Evolutionary conservation across 192 early-diverging fungal species (phyloP).

Genomic region (Entomortierella beljakovae): DNA sequence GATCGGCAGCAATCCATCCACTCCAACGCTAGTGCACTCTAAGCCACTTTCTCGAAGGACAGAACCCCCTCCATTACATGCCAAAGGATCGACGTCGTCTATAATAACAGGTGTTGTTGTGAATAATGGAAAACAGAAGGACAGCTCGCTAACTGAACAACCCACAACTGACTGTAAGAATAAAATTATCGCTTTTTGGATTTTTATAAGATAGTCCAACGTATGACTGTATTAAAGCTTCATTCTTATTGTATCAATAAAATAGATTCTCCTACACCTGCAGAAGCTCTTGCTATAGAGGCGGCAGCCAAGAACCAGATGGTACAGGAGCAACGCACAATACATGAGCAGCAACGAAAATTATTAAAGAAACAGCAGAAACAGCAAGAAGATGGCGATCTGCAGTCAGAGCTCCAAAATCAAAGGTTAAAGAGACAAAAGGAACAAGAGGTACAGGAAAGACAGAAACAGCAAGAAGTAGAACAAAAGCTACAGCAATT

Average conservation of each 20-base stretch:
- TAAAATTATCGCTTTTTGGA: too few species aligned
- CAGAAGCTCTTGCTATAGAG: conserved; percentile 45
- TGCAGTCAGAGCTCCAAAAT: conserved; percentile 10
- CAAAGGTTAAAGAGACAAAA: conserved; percentile 36
- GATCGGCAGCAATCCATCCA: conserved; percentile 52
- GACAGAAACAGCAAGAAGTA: conserved; percentile 22
- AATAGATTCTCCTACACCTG: conserved; percentile 43
- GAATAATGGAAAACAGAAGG: conserved; percentile 42
- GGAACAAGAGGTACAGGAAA: conserved; percentile 28
- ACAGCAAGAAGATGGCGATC: conserved; percentile 28
- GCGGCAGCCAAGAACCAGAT: conserved; percentile 48
- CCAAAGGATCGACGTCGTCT: conserved; percentile 45
- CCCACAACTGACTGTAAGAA: conserved; percentile 37
- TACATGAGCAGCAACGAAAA: conserved; percentile 35
- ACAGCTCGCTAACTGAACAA: not conserved
- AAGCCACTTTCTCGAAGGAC: conserved; percentile 24
- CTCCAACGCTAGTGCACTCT: conserved; percentile 32
- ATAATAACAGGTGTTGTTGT: conserved; percentile 51
- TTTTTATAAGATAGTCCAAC: not conserved
- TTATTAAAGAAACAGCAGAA: conserved; percentile 13
- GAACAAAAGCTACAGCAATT: conserved; percentile 33
- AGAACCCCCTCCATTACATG: conserved; percentile 41
- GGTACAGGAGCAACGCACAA: conserved; percentile 43
- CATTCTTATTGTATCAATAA: not conserved
- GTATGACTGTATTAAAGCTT: not conserved